A percentile compares a stretch with the other conserved stretches of the same genome.
phyloP scores from a whole-genome alignment of 2,329 filamentous ascomycete genomes.

The Macrophomina tecta region DNA sequence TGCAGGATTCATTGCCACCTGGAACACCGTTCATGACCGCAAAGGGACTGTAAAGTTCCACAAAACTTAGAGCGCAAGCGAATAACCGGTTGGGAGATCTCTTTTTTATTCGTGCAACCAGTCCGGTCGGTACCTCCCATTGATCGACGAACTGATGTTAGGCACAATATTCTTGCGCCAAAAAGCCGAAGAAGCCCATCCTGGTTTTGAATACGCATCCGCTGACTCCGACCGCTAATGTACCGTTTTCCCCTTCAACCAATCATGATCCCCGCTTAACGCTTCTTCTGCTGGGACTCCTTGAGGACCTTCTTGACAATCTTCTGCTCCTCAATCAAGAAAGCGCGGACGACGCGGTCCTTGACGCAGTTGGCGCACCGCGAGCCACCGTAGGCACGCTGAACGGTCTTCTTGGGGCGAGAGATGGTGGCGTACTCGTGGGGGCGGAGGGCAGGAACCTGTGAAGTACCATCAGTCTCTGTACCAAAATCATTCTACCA shows the following conservation, averaged over 20 bases:
- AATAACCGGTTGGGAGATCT: slow-evolving; percentile 28
- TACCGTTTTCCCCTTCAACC: slow-evolving; percentile 23
- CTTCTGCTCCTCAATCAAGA: slow-evolving; percentile 99
- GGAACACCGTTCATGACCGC: slow-evolving; percentile 1
- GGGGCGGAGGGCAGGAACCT: slow-evolving; percentile 96
- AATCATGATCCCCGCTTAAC: slow-evolving; percentile 39
- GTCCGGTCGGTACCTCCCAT: slow-evolving; percentile 27
- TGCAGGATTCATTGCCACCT: background rate
- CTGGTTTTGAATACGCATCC: slow-evolving; percentile 28
- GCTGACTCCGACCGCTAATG: slow-evolving; percentile 29
- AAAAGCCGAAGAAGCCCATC: slow-evolving; percentile 30
- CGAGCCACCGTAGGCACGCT: slow-evolving; percentile 97
- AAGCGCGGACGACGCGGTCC: slow-evolving; percentile 96
- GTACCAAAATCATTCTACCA: background rate
- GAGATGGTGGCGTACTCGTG: slow-evolving; percentile 97
- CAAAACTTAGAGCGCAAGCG: slow-evolving; percentile 3
- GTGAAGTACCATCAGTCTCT: slow-evolving; percentile 24
- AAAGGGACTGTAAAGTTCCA: slow-evolving; percentile 6
- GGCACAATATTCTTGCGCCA: slow-evolving; percentile 29
- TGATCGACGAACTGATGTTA: slow-evolving; percentile 27
- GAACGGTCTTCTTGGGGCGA: slow-evolving; percentile 99
- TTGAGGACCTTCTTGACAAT: slow-evolving; percentile 99
- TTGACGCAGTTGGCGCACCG: slow-evolving; percentile 99
- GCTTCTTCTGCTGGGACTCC: slow-evolving; percentile 86
- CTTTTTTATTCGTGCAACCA: slow-evolving; percentile 29